Conservation (phyloP, 2,329 filamentous ascomycete genomes). For the Hypoxylon sp. region DNA sequence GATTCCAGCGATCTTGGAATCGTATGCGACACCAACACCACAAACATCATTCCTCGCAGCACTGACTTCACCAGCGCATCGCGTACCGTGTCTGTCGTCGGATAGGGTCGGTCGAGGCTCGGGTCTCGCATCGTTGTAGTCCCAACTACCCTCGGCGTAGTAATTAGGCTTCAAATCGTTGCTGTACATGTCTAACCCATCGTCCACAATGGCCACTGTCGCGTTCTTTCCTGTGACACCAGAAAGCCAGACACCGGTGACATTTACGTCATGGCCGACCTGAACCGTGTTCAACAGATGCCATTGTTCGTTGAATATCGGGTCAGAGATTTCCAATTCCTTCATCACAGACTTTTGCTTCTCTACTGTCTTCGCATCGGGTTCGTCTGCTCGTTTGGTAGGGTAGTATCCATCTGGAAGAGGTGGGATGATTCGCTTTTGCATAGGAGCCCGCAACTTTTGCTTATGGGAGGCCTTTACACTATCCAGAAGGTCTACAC, state of each 20-base stretch:
- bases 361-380: constrained; percentile 58
- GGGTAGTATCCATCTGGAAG: constrained; percentile 44
- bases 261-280: constrained; percentile 90
- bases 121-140: constrained; percentile 87
- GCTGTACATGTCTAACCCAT: constrained; percentile 96
- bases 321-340: constrained; percentile 80
- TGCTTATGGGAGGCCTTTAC: constrained; percentile 85
- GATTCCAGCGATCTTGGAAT: constrained; percentile 88
- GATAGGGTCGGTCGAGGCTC: constrained; percentile 83
- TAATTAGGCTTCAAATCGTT: constrained; percentile 93
- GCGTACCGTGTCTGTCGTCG: constrained; percentile 90
- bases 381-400: constrained; percentile 39
- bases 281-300: constrained; percentile 87
- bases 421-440: constrained; percentile 60
- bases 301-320: constrained; percentile 95
- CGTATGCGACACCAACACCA: constrained; percentile 94
- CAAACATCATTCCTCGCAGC: constrained; percentile 93
- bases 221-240: constrained; percentile 89
- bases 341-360: constrained; percentile 68
- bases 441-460: constrained; percentile 57
- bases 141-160: constrained; percentile 89
- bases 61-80: constrained; percentile 93
- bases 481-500: constrained; percentile 70
- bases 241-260: constrained; percentile 91
- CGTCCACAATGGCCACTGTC: constrained; percentile 93